Evolutionary conservation across 2,329 filamentous ascomycete species (phyloP).

Genomic region (Botrytis cinerea): DNA sequence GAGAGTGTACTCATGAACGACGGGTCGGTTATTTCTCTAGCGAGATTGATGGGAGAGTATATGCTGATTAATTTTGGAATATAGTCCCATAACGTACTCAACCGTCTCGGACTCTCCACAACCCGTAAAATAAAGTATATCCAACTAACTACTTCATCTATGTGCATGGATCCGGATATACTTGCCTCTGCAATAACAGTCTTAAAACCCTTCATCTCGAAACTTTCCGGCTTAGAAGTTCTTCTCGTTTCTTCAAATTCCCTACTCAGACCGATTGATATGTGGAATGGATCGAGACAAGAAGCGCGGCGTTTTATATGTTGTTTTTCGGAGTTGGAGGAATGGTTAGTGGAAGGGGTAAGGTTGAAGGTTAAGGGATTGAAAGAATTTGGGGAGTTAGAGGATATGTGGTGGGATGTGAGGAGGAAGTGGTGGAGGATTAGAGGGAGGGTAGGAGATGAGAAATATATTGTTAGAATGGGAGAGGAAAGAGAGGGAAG

Average conservation of each 20-base stretch:
- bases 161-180: slow-evolving; percentile 12
- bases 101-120: not conserved
- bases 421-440: slow-evolving; percentile 22
- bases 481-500: not conserved
- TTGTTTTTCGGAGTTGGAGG: slow-evolving; percentile 19
- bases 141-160: not conserved
- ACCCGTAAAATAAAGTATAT: slow-evolving; percentile 11
- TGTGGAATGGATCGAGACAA: not conserved
- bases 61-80: rapidly evolving
- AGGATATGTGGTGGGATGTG: slow-evolving; percentile 19
- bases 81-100: not conserved
- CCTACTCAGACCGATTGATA: rapidly evolving
- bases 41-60: not conserved
- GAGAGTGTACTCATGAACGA: not conserved
- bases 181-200: slow-evolving; percentile 22
- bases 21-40: not conserved
- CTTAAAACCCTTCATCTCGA: slow-evolving; percentile 2
- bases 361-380: slow-evolving; percentile 11
- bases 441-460: not conserved
- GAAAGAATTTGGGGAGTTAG: not conserved
- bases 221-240: slow-evolving; percentile 1
- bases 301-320: slow-evolving; percentile 3
- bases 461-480: not conserved
- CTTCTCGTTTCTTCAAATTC: not conserved
- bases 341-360: not conserved